Evolutionary conservation across 2,329 filamentous ascomycete species (phyloP).

Genomic region (Nakataea oryzae): DNA sequence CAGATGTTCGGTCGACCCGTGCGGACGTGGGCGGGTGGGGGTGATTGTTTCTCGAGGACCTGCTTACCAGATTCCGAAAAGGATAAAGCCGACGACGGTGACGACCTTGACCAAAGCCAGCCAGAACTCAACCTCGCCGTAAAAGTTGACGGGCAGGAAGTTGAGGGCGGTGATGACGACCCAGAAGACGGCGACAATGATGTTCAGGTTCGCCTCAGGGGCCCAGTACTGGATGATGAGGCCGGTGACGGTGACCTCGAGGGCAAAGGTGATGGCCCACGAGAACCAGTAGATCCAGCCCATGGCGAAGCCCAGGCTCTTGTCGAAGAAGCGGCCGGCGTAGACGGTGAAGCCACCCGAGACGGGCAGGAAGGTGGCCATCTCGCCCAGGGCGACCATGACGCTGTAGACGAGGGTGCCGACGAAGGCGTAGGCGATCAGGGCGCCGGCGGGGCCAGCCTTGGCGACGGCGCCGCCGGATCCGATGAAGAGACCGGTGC

Average conservation of each 20-base stretch:
- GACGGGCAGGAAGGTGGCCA: constrained; percentile 70
- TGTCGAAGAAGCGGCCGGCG: constrained; percentile 64
- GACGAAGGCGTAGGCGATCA: constrained; percentile 60
- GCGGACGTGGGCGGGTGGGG: no score
- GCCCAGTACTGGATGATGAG: constrained; percentile 72
- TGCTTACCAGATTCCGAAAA: constrained; percentile 53
- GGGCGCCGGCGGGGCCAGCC: constrained; percentile 53
- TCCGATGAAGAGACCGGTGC: constrained; percentile 52
- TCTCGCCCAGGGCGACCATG: constrained; percentile 61
- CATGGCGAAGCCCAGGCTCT: constrained; percentile 64
- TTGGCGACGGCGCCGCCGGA: constrained; percentile 42
- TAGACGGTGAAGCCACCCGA: constrained; percentile 69
- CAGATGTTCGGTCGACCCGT: not conserved
- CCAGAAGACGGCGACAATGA: constrained; percentile 68
- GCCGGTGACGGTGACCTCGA: constrained; percentile 63
- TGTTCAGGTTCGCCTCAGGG: constrained; percentile 48
- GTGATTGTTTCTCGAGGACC: not conserved
- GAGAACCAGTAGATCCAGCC: constrained; percentile 80
- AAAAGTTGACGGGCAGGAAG: constrained; percentile 60
- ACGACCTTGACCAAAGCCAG: constrained; percentile 69
- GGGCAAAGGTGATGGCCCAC: constrained; percentile 45
- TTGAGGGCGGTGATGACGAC: constrained; percentile 58
- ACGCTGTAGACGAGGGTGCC: constrained; percentile 65
- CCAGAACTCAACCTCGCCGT: constrained; percentile 72
- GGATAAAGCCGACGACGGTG: constrained; percentile 64